Conservation (phyloP, 176 grass and related monocot genomes). For the Chloris gayana region DNA sequence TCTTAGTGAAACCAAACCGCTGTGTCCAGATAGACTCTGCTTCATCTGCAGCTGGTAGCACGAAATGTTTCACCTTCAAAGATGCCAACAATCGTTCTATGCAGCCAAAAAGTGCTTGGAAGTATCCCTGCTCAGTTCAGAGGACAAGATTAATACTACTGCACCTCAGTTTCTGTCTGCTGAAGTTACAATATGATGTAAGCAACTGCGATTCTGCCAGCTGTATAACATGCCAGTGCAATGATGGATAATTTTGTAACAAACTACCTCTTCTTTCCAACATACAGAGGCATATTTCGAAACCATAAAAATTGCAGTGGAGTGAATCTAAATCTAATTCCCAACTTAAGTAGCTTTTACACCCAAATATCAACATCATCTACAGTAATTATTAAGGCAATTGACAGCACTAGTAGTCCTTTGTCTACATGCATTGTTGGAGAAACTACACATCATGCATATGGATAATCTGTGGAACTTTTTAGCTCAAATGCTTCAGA, state of each 20-base stretch:
- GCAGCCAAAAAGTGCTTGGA: conserved; percentile 70
- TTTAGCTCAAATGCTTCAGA: conserved; percentile 16
- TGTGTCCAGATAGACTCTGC: conserved; percentile 85
- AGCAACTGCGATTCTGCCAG: background rate
- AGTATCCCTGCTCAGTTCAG: conserved; percentile 73
- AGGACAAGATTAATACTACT: conserved; percentile 28
- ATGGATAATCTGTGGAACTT: conserved; percentile 6
- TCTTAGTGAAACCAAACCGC: conserved; percentile 77
- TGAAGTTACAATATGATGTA: conserved; percentile 16
- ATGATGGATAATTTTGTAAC: background rate
- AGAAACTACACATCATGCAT: conserved; percentile 21
- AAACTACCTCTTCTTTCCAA: background rate
- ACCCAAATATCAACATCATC: background rate
- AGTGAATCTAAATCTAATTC: background rate
- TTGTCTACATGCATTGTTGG: background rate
- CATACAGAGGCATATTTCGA: background rate
- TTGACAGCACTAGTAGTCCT: background rate
- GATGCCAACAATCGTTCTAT: conserved; percentile 66
- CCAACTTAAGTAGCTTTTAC: background rate
- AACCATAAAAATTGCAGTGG: background rate
- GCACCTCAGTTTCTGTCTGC: conserved; percentile 8
- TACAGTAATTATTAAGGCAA: conserved; percentile 12
- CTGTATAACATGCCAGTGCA: background rate
- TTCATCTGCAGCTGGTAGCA: conserved; percentile 86
- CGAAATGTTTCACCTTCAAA: conserved; percentile 84